These are phyloP conservation scores for Cyphellophora europaea DNA, from an alignment of 2,329 filamentous ascomycete genomes.

Conservation along the genomic window DNA sequence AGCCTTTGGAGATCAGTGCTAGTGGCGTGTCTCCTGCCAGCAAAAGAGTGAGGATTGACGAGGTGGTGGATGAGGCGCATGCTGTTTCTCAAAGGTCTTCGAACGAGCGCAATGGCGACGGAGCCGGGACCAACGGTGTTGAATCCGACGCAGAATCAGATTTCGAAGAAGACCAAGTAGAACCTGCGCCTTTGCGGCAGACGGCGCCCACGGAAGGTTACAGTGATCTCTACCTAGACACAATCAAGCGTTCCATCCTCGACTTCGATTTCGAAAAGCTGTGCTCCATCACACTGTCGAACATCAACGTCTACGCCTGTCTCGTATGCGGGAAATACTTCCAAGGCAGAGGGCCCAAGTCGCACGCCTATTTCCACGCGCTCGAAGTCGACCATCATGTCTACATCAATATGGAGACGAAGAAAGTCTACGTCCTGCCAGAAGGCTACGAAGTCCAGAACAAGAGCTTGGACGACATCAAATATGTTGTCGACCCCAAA, in stretches of 20 bases:
- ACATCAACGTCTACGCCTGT: conserved; percentile 98
- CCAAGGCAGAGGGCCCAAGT: conserved; percentile 85
- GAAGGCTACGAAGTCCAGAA: conserved; percentile 96
- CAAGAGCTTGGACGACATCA: conserved; percentile 93
- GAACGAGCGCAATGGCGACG: conserved; percentile 26
- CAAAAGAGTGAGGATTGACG: conserved; percentile 35
- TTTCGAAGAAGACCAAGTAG: conserved; percentile 27
- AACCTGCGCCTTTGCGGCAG: conserved; percentile 49
- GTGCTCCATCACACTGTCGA: conserved; percentile 89
- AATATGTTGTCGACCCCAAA: conserved; percentile 88
- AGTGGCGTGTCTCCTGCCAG: conserved; percentile 29
- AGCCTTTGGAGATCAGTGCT: conserved; percentile 28
- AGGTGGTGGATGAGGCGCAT: conserved; percentile 20
- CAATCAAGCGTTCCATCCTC: conserved; percentile 82
- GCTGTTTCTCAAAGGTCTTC: conserved; percentile 5
- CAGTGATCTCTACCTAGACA: conserved; percentile 93
- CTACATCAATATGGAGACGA: conserved; percentile 93
- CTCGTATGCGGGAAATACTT: conserved; percentile 97
- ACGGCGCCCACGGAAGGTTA: conserved; percentile 76
- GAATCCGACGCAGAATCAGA: conserved; percentile 20
- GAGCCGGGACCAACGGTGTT: conserved; percentile 26
- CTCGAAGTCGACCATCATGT: conserved; percentile 94
- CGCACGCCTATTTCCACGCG: conserved; percentile 94
- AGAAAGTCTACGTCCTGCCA: conserved; percentile 83
- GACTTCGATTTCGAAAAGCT: conserved; percentile 99